These are phyloP conservation scores for Globisporangium paroecandrum DNA, from an alignment of 352 stramenopile genomes.

Conservation along the genomic window DNA sequence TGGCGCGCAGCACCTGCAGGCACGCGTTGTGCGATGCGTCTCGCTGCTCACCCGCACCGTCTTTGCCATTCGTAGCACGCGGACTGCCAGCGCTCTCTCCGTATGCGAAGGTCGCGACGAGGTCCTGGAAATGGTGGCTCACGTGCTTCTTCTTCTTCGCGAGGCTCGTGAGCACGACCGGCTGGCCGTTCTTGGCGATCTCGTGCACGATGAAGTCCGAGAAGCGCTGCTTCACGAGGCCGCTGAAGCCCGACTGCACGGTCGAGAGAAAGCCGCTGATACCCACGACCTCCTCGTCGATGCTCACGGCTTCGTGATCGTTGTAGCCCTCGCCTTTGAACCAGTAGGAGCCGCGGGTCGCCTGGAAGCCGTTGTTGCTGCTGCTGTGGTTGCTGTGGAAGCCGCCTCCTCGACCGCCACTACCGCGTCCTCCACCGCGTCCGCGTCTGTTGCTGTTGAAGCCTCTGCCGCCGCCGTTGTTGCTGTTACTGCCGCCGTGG, in stretches of 20 bases:
- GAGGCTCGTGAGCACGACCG: conserved; percentile 33
- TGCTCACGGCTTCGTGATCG: conserved; percentile 54
- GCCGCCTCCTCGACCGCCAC: conserved; percentile 18
- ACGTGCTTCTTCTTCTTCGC: conserved; percentile 37
- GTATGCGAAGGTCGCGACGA: conserved; percentile 29
- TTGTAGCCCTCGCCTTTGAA: conserved; percentile 67
- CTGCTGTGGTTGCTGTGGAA: conserved; percentile 5
- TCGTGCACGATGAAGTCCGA: conserved; percentile 87
- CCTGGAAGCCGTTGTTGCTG: conserved; percentile 3
- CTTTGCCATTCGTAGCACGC: not conserved
- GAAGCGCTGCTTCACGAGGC: conserved; percentile 79
- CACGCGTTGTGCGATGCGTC: conserved; percentile 4
- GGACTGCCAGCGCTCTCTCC: conserved; percentile 4
- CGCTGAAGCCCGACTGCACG: conserved; percentile 45
- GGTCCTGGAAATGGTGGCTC: conserved; percentile 34
- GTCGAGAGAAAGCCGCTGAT: conserved; percentile 49
- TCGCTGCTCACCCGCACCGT: not conserved
- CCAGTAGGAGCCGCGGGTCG: conserved; percentile 25
- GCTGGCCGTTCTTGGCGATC: conserved; percentile 26
- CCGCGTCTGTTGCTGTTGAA: conserved; percentile 19
- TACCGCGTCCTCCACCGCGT: conserved; percentile 20
- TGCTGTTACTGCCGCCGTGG: not conserved
- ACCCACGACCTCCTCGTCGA: conserved; percentile 58
- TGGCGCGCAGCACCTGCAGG: conserved; percentile 23
- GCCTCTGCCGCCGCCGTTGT: conserved; percentile 11